These are phyloP conservation scores for Salix caprea DNA, from an alignment of 345 rosid genomes.

Conservation along the genomic window DNA sequence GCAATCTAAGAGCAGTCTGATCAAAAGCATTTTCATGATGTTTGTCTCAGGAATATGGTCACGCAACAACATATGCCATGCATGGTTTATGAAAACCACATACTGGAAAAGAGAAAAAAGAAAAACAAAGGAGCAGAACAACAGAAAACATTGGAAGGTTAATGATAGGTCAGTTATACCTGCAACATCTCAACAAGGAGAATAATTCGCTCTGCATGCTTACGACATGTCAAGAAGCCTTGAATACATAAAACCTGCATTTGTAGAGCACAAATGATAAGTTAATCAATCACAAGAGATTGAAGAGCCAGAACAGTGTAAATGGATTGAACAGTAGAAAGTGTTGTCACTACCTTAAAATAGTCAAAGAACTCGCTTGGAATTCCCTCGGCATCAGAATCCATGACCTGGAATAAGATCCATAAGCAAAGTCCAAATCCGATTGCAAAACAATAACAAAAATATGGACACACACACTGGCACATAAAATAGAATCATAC, in stretches of 20 bases:
- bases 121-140: neutral
- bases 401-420: slow-evolving; percentile 70
- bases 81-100: neutral
- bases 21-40: neutral
- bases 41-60: neutral
- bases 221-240: slow-evolving; percentile 95
- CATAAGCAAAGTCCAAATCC: slow-evolving; percentile 11
- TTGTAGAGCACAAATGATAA: slow-evolving; percentile 1
- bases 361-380: slow-evolving; percentile 99
- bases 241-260: slow-evolving; percentile 91
- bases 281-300: neutral
- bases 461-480: neutral
- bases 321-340: slow-evolving; percentile 4
- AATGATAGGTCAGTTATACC: slow-evolving; percentile 40
- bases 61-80: neutral
- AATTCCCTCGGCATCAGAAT: slow-evolving; percentile 98
- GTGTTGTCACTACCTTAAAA: slow-evolving; percentile 64
- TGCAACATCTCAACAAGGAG: slow-evolving; percentile 99
- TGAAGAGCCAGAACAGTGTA: neutral
- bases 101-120: neutral
- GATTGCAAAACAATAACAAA: neutral
- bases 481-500: slow-evolving; percentile 23
- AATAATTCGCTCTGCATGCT: slow-evolving; percentile 94
- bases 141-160: neutral
- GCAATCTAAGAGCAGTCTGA: neutral